These are phyloP conservation scores for Arthroderma sp. DNA, from an alignment of 2,329 filamentous ascomycete genomes.

Conservation along the genomic window DNA sequence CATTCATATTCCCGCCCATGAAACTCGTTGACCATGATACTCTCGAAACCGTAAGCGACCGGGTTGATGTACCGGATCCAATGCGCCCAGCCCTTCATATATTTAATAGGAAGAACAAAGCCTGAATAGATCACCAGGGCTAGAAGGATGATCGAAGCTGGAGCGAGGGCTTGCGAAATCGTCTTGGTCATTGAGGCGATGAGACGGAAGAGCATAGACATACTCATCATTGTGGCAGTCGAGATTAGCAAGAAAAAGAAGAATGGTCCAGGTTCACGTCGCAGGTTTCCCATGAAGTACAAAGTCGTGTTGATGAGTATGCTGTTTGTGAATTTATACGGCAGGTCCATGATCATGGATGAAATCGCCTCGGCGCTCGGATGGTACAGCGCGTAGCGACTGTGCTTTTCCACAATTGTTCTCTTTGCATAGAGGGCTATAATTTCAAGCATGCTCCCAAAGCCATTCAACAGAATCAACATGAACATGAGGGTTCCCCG, in stretches of 20 bases:
- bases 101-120: constrained; percentile 27
- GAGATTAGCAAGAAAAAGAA: constrained; percentile 53
- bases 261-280: constrained; percentile 59
- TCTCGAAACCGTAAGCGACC: constrained; percentile 66
- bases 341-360: constrained; percentile 71
- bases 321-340: constrained; percentile 63
- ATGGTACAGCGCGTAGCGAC: constrained; percentile 75
- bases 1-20: constrained; percentile 46
- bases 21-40: constrained; percentile 75
- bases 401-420: constrained; percentile 82
- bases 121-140: constrained; percentile 36
- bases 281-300: constrained; percentile 78
- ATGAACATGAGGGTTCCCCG: constrained; percentile 75
- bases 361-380: constrained; percentile 63
- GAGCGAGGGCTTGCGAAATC: constrained; percentile 54
- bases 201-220: constrained; percentile 72
- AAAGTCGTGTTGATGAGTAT: constrained; percentile 64
- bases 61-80: constrained; percentile 77
- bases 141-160: constrained; percentile 37
- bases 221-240: constrained; percentile 52
- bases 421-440: constrained; percentile 75
- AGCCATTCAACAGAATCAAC: constrained; percentile 72
- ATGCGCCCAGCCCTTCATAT: constrained; percentile 71
- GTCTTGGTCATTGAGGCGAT: constrained; percentile 63
- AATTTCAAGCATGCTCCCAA: constrained; percentile 65